Base-by-base conservation (phyloP, 2,329 filamentous ascomycete species). In the Nothopassalora personata region DNA sequence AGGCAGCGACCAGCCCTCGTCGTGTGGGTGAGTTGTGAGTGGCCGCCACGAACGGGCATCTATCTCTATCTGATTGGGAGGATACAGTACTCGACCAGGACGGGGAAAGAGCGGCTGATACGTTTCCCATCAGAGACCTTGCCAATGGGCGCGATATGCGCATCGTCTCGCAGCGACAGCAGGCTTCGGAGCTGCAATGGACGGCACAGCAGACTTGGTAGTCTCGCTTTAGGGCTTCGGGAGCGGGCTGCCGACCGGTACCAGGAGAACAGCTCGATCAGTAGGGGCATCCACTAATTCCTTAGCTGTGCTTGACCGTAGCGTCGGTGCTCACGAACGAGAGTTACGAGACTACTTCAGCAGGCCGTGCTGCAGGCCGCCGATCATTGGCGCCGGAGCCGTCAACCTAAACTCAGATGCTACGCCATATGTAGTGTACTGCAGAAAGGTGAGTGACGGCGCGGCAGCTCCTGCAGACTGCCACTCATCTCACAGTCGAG, bases 391-490 rank as follows among this genome's bases (percentile, higher is more conserved):
- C 53, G 54, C 54, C 54, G 57, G 54, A 45, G 46, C 28, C 54
- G 18, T 55, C 39, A 56, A 55, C 60, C 60, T 60, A 62, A 58
- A 57, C 51, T 47, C 54, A 57, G 45, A 33, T 55, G n/a, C 54
- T 30, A 53, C 52, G 43, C 57, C 57, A 51, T 56, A 27, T 23
- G 23, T 23, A 23, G 2, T 23, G 23, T 23, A 23, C 19, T 49
- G 56, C 56, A 39, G 53, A 46, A 46, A 48, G 27, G 18, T 33
- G n/a, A 34, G 48, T 54, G 53, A 61, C 53, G 59, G 56, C 48
- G 59, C 59, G 48, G n/a, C 51, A 56, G 53, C 59, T 53, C 53
- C 54, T 51, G 59, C 55, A 53, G 55, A 43, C 39, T 46, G 43
- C 52, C 52, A 23, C 7, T 51, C 43, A 47, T 60, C 59, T n/a